Base-by-base conservation (phyloP, 2,329 filamentous ascomycete species). In the Fragosphaeria purpurea region DNA sequence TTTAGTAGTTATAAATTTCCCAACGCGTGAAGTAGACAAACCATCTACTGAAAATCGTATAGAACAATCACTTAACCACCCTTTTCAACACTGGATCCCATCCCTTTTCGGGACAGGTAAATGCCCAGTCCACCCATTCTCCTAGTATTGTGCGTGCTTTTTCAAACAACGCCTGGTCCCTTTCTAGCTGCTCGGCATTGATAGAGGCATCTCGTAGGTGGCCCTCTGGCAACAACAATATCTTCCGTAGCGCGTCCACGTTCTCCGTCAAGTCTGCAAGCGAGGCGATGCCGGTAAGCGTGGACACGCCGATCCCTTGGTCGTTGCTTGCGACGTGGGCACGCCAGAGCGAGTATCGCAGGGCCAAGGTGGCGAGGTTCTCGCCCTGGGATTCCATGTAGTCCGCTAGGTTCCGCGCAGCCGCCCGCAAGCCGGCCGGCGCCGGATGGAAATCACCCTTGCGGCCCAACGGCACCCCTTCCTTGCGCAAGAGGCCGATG, bases 401-500 rank as follows among this genome's bases (percentile, higher is more conserved):
- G 34, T 42, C 48, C 11, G 44, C 44, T 32, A 47, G 39, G 1
- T 22, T 10, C 32, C 43, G 44, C 12, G 44, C 33, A 6, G 40
- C 49, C 32, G 40, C 32, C 4, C 49, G 44, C 6, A 51, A 39
- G 5, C 44, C 48, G 5, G 31, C 35, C 5, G 48, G 48, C 3
- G 48, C 48, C 31, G 48, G 48, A 8, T 50, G 48, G 33, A 46
- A 50, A 38, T 50, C 48, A 39, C 48, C 48, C 44, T 42, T 37
- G 9, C 38, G 34, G 38, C 48, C 48, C 4, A 31, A 32, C 0
- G 48, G 48, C 11, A 50, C 48, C 13, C 48, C 48, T 22, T 44
- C 48, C 38, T 46, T 44, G 2, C 48, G 44, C 7, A 50, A 32
- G 5, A 50, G 44, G 5, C 48, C 48, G 13, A 50, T 50, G 32